Evolutionary conservation across 371 early-diverging fungal genomes (phyloP).

Genomic region (Mucor indicus): DNA sequence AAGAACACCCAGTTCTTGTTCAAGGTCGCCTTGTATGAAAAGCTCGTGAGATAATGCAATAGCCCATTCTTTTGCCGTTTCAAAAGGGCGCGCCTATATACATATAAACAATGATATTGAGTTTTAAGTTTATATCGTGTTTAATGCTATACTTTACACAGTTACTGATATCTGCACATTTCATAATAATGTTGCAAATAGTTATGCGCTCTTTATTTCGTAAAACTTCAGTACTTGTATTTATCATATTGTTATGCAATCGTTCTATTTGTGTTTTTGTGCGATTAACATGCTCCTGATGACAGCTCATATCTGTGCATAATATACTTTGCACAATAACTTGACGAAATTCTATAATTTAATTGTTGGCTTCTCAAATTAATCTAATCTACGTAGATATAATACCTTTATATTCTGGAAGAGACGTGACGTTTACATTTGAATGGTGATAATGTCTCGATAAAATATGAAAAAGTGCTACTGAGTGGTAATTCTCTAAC

Average conservation of each 20-base stretch:
- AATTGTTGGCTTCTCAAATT: background rate
- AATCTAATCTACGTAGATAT: background rate
- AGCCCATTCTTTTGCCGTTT: constrained; percentile 52
- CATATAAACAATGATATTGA: background rate
- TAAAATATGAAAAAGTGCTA: constrained; percentile 80
- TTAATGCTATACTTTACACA: constrained; percentile 32
- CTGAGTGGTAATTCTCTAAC: constrained; percentile 91
- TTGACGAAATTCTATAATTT: constrained; percentile 58
- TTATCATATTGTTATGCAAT: constrained; percentile 9
- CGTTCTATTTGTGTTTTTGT: constrained; percentile 57
- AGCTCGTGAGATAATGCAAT: constrained; percentile 58
- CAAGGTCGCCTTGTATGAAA: constrained; percentile 60
- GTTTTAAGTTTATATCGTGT: background rate
- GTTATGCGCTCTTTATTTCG: constrained; percentile 46
- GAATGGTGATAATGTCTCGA: constrained; percentile 53
- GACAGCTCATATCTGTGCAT: constrained; percentile 81
- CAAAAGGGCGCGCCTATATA: constrained; percentile 52
- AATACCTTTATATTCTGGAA: constrained; percentile 32
- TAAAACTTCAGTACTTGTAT: background rate
- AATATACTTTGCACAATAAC: constrained; percentile 65
- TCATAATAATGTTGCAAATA: constrained; percentile 69
- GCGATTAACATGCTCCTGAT: constrained; percentile 67
- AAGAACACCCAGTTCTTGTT: constrained; percentile 56
- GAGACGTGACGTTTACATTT: constrained; percentile 16
- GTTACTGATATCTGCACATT: constrained; percentile 83